Evolutionary conservation across 441 rosid species (phyloP), one percentile per base, ranked within the genome.

Genomic region (Erysimum cheiri): DNA sequence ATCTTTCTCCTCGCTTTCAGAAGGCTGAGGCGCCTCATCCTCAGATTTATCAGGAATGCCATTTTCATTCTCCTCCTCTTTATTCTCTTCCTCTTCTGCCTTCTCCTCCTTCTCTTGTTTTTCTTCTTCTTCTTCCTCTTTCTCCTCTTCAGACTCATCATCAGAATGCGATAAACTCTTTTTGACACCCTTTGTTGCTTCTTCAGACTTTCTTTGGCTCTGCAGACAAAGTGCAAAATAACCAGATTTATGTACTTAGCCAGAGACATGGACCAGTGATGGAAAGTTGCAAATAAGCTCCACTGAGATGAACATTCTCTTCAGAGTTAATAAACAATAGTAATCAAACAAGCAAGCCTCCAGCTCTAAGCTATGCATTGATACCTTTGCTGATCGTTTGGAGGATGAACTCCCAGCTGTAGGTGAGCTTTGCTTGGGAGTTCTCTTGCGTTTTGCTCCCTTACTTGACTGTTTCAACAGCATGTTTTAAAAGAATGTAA

Each of bases 361-460:
- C 28, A 32, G 56, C 36, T 29, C 35, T 60, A 67, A 24, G 41
- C 15, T 44, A 67, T 31, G 64, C 69, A 60, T 4, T 61, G n/a
- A 17, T 67, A 75, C 78, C 74, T 75, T 75, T 6, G 55, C 47
- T 22, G 74, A 69, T 63, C 70, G 65, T 55, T 39, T 75, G 65
- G 74, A 75, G 56, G 78, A 68, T 61, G 73, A 74, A 68, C 64
- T 68, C 28, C 78, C 78, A 47, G 60, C 74, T 31, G 60, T 64
- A 71, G 89, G 63, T 36, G 85, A 81, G 72, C 80, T 79, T 76
- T 72, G 68, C 77, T 82, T 94, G 35, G 76, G 73, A 39, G 46
- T 80, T 80, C 92, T 83, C 84, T 82, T 92, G 72, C 97, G 93
- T 80, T 92, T 94, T 71, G 79, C 83, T 79, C 85, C 85, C 78